Base-by-base conservation (phyloP, 2,329 filamentous ascomycete genomes). In the Apiospora saccharicola region DNA sequence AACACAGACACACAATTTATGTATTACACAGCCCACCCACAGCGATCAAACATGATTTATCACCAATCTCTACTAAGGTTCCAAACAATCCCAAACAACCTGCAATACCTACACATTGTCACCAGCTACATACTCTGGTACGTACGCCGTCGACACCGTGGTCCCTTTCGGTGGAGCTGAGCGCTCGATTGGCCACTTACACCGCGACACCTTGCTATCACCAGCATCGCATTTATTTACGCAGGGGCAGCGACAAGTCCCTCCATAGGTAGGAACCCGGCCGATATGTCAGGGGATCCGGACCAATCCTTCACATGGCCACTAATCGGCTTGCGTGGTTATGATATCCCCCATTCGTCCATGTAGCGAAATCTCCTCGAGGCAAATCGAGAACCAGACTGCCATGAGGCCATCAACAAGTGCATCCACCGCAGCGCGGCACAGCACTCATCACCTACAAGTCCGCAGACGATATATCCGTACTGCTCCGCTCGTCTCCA, bases 161-260 rank as follows among this genome's bases (percentile, higher is more conserved):
- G 57, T 41, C 41, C 10, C 16, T n/a, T 41, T 22, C 10, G 30
- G 57, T 64, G 57, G 57, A 41, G 30, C 57, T n/a, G 10, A 64
- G 7, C 13, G 8, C 57, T 64, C 57, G 12, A 41, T 64, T 64
- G 57, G 57, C 57, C 57, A 64, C 57, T 64, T 64, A 64, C 57
- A 64, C 57, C 57, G 57, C 57, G 57, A 64, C 57, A 64, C 57
- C 57, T 64, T 64, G 57, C 57, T 41, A 64, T 64, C 57, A 64
- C 57, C 57, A 64, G 57, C 57, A 64, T 64, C 10, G 34, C 57
- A 64, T 41, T 64, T 34, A 64, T 34, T 64, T 64, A 64, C 57
- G 57, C 57, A 64, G 57, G 57, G 57, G 57, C 34, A 64, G 34
- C 8, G n/a, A 41, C 34, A 64, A 41, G 57, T 64, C 19, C 57